phyloP scores from a whole-genome alignment of 345 rosid species.

The Garcia nutans region DNA sequence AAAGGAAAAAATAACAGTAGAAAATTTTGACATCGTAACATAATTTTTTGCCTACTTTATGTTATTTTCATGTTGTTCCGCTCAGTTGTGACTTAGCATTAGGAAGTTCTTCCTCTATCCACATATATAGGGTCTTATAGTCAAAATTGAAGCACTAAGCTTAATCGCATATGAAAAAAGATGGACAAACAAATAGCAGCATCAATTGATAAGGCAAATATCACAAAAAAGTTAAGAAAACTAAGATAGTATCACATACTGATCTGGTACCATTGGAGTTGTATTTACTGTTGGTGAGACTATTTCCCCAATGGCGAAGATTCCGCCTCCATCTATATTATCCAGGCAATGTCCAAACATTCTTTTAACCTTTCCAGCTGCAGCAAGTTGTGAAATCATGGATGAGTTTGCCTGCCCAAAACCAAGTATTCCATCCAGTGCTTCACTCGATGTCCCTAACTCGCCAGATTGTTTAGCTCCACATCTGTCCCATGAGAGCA shows the following conservation, averaged over 20 bases:
- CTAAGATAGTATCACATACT: slow-evolving; percentile 48
- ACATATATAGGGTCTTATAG: not conserved
- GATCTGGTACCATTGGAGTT: slow-evolving; percentile 73
- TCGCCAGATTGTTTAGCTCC: slow-evolving; percentile 76
- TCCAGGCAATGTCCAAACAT: slow-evolving; percentile 85
- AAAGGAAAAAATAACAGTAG: not conserved
- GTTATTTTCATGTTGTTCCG: not conserved
- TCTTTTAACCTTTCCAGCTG: slow-evolving; percentile 56
- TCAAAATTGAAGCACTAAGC: slow-evolving; percentile 4
- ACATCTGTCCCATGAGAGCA: slow-evolving; percentile 44
- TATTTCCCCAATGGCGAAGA: slow-evolving; percentile 72
- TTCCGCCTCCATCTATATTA: slow-evolving; percentile 71
- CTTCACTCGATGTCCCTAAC: slow-evolving; percentile 49
- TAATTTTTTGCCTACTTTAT: not conserved
- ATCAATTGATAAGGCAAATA: not conserved
- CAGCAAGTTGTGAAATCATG: slow-evolving; percentile 78
- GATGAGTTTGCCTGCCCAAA: slow-evolving; percentile 88
- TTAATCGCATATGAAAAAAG: not conserved
- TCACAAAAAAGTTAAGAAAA: slow-evolving; percentile 10
- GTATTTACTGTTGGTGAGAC: slow-evolving; percentile 64
- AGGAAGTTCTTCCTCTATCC: not conserved
- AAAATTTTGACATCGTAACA: not conserved
- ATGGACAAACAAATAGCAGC: not conserved
- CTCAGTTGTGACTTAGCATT: too few relatives aligned
- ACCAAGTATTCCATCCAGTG: slow-evolving; percentile 89